Evolutionary conservation across 495 filamentous ascomycete genomes (phyloP).

Genomic region (Hamigera avellanea): DNA sequence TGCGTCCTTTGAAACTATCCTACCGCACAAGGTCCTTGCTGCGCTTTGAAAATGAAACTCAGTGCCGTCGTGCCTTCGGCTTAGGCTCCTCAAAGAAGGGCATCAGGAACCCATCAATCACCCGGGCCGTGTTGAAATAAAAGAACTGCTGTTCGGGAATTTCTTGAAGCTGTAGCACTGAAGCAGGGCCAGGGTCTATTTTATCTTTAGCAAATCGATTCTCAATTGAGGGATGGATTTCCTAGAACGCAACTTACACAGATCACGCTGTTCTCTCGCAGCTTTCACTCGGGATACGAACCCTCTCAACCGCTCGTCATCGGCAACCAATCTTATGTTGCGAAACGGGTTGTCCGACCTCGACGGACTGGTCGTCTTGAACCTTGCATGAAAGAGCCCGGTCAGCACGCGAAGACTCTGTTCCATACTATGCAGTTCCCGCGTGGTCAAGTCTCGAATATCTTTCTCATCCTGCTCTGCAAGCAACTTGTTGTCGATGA

Average conservation of each 20-base stretch:
- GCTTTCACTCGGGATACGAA: neutral
- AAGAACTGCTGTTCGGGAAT: neutral
- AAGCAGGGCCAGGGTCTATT: neutral
- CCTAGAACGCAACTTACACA: neutral
- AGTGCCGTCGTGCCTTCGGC: neutral
- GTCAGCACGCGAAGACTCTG: neutral
- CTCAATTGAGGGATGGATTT: too few relatives aligned
- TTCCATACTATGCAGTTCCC: slow-evolving; percentile 1
- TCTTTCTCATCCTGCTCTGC: neutral
- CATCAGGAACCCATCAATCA: neutral
- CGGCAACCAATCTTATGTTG: neutral
- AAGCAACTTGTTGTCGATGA: slow-evolving; percentile 2
- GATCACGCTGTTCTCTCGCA: neutral
- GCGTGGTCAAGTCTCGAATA: neutral
- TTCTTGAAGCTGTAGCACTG: neutral
- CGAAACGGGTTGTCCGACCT: neutral
- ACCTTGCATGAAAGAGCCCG: neutral
- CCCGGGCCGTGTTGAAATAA: neutral
- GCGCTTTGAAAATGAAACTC: neutral
- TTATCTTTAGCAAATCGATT: neutral
- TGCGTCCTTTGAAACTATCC: neutral
- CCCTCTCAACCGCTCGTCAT: neutral
- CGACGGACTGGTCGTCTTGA: neutral
- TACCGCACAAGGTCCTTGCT: neutral
- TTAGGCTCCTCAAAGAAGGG: slow-evolving; percentile 1